A percentile compares a stretch with the other conserved stretches of the same genome.
Evolutionary conservation across 352 stramenopile genomes (phyloP).

Genomic region (Aphanomyces astaci): DNA sequence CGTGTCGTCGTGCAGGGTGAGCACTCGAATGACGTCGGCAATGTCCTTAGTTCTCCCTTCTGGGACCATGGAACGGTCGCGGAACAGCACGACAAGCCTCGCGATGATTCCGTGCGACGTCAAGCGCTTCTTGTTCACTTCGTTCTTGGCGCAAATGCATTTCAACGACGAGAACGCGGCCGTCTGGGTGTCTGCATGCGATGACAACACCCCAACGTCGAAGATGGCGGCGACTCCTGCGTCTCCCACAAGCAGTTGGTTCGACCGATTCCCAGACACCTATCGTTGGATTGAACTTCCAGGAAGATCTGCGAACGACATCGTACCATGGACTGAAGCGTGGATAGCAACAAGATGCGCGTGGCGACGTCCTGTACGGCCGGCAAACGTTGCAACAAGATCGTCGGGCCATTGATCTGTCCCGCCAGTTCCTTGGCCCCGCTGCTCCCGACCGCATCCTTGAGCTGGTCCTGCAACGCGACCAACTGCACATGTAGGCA

Average conservation of each 20-base stretch:
- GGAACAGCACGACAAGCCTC: constrained; percentile 29
- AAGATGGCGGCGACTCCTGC: constrained; percentile 36
- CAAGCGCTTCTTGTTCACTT: constrained; percentile 61
- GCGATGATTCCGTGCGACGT: constrained; percentile 27
- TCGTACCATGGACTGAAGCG: constrained; percentile 6
- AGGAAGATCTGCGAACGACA: constrained; percentile 21
- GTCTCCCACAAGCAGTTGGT: constrained; percentile 52
- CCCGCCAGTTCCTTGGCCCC: constrained; percentile 53
- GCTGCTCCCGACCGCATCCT: background rate
- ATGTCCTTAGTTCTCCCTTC: constrained; percentile 34
- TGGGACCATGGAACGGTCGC: background rate
- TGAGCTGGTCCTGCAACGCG: background rate
- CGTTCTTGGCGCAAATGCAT: constrained; percentile 46
- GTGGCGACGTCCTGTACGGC: constrained; percentile 7
- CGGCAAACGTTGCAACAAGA: constrained; percentile 36
- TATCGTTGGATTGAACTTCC: constrained; percentile 26
- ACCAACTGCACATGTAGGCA: background rate
- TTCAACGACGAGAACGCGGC: constrained; percentile 34
- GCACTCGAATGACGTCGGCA: constrained; percentile 41
- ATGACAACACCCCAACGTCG: constrained; percentile 18
- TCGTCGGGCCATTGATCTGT: constrained; percentile 45
- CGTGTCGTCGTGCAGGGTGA: constrained; percentile 63
- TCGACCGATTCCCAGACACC: constrained; percentile 44
- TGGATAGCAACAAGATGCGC: constrained; percentile 8
- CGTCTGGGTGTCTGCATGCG: background rate